Percentiles rank a stretch among this genome's conserved stretches.
These are phyloP conservation scores for Carex littledalei DNA, from an alignment of 176 grass and related monocot genomes.

Conservation along the genomic window DNA sequence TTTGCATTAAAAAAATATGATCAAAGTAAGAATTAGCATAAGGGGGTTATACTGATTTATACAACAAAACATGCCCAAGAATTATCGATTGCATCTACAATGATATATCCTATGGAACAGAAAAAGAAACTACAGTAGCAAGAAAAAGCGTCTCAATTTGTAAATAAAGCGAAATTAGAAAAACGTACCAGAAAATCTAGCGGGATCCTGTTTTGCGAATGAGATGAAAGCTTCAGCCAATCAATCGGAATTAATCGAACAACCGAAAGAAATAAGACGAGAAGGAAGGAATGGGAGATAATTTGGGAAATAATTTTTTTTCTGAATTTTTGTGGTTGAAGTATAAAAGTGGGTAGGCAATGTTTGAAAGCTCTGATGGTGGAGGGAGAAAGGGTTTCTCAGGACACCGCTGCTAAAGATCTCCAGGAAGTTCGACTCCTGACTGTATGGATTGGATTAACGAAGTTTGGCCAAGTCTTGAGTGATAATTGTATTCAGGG, in stretches of 20 bases:
- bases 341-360: neutral
- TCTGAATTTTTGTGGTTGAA: neutral
- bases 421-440: neutral
- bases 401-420: neutral
- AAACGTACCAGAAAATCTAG: constrained; percentile 4
- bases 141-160: neutral
- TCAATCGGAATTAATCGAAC: neutral
- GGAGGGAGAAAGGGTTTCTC: neutral
- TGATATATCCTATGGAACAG: neutral
- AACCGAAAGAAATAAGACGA: neutral
- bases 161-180: neutral
- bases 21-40: neutral
- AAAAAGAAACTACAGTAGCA: neutral
- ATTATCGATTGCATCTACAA: neutral
- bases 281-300: neutral
- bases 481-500: too few species aligned
- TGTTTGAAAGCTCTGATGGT: neutral
- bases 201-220: neutral
- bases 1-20: neutral
- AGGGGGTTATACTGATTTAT: neutral
- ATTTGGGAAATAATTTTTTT: neutral
- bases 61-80: neutral
- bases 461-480: neutral
- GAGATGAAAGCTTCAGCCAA: neutral
- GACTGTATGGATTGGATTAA: neutral